Evolutionary conservation across 805 yeast species (phyloP).

Genomic region (Cyberlindnera bimundalis): DNA sequence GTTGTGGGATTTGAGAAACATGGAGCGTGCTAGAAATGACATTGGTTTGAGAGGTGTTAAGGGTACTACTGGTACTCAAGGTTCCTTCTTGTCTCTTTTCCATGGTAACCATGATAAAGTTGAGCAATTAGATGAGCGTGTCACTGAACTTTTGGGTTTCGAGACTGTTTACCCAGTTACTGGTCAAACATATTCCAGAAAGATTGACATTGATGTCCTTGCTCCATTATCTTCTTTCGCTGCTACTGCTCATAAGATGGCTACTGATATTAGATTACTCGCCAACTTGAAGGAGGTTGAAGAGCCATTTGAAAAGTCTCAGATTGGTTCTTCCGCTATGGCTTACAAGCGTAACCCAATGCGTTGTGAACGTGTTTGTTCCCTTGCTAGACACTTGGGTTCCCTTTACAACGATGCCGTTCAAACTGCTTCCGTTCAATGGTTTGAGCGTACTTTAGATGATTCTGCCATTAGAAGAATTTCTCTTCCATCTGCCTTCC

Average conservation of each 20-base stretch:
- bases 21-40: slow-evolving; percentile 94
- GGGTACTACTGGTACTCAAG: slow-evolving; percentile 99
- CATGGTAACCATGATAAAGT: slow-evolving; percentile 97
- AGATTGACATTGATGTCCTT: slow-evolving; percentile 92
- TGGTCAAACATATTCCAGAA: slow-evolving; percentile 98
- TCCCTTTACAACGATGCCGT: slow-evolving; percentile 89
- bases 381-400: slow-evolving; percentile 94
- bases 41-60: slow-evolving; percentile 96
- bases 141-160: slow-evolving; percentile 89
- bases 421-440: slow-evolving; percentile 96
- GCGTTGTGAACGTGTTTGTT: slow-evolving; percentile 98
- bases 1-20: slow-evolving; percentile 95
- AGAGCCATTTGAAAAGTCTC: slow-evolving; percentile 98
- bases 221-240: slow-evolving; percentile 93
- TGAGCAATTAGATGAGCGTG: slow-evolving; percentile 86
- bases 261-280: slow-evolving; percentile 91
- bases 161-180: slow-evolving; percentile 96
- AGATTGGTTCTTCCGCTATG: slow-evolving; percentile 98
- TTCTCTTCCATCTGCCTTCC: slow-evolving; percentile 91
- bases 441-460: slow-evolving; percentile 99
- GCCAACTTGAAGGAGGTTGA: slow-evolving; percentile 97
- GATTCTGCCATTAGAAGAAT: slow-evolving; percentile 98
- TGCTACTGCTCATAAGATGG: slow-evolving; percentile 95
- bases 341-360: slow-evolving; percentile 99
- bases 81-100: slow-evolving; percentile 89